phyloP scores from a whole-genome alignment of 2,329 filamentous ascomycete species.

The Seiridium cupressi region DNA sequence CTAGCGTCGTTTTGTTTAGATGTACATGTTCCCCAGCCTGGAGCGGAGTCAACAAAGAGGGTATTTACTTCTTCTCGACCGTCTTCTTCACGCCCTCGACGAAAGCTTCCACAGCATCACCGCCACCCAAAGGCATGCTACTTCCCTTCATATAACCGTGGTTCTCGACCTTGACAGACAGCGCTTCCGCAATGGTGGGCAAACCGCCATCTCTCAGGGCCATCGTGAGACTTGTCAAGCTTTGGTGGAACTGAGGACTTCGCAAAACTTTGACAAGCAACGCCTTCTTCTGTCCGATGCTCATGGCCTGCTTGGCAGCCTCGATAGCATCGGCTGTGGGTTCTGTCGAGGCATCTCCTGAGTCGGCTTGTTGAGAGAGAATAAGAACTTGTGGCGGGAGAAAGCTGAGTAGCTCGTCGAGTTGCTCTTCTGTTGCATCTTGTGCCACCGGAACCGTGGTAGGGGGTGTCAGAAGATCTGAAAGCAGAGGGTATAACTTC shows the following conservation, averaged over 20 bases:
- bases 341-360: slow-evolving; percentile 58
- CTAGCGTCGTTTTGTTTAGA: not conserved
- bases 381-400: slow-evolving; percentile 78
- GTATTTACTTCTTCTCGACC: slow-evolving; percentile 56
- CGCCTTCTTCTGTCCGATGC: slow-evolving; percentile 72
- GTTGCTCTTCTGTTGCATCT: slow-evolving; percentile 57
- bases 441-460: slow-evolving; percentile 78
- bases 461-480: slow-evolving; percentile 77
- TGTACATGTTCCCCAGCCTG: not conserved
- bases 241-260: slow-evolving; percentile 89
- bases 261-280: slow-evolving; percentile 80
- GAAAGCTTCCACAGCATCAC: slow-evolving; percentile 87
- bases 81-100: slow-evolving; percentile 83
- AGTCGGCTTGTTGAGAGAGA: slow-evolving; percentile 67
- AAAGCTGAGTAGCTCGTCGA: slow-evolving; percentile 74
- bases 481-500: slow-evolving; percentile 76
- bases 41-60: not conserved
- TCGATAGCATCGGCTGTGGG: slow-evolving; percentile 67
- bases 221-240: slow-evolving; percentile 78
- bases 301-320: slow-evolving; percentile 72
- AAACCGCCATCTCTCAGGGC: slow-evolving; percentile 88
- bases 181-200: slow-evolving; percentile 83
- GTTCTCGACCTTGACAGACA: slow-evolving; percentile 78
- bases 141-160: slow-evolving; percentile 78
- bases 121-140: slow-evolving; percentile 81